Evolutionary conservation across 345 rosid genomes (phyloP), one percentile per base, ranked within the genome.

Genomic region (Salix viminalis): DNA sequence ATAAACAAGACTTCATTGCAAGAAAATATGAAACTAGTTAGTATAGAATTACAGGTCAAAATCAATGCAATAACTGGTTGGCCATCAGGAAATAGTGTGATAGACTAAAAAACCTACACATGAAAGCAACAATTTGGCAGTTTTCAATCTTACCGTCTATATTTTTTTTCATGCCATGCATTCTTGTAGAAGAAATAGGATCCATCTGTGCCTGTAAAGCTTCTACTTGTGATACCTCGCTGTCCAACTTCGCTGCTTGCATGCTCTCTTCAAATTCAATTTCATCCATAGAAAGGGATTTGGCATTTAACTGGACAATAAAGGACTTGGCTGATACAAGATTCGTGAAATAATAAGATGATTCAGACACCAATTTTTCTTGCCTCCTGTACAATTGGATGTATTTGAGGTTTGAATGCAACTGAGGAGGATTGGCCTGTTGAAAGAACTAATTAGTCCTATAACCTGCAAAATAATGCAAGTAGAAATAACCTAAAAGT

Each of bases 351-450:
- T 83, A 87, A 75, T 88, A 90, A 50, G 90, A 91, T 71, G 88
- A 88, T 82, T 85, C 89, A 8, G 91, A 87, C 50, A 85, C 76
- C 36, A 87, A 86, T 77, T 87, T 89, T 8, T 54, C 77, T 77
- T 86, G 90, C 81, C 85, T 86, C 65, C 91, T 48, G 68, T 83
- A 86, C 74, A 91, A 54, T 58, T 84, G 90, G 67, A 90, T 79
- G 87, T 82, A 89, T 81, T 75, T 89, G 75, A 89, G 88, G 76
- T 83, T 86, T 70, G 90, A 90, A 75, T 88, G 95, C 87, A 92
- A 76, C 78, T 85, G 87, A 28, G 84, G 85, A 79, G 89, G 87
- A 85, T 87, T 88, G 70, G 86, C 91, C 96, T 92, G 89, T 70
- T 69, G 64, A 78, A 48, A 67, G 72, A 61, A 48, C 60, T 3